A percentile compares a stretch with the other conserved stretches of the same genome.
phyloP scores from a whole-genome alignment of 805 yeast genomes.

The Suhomyces sp. region DNA sequence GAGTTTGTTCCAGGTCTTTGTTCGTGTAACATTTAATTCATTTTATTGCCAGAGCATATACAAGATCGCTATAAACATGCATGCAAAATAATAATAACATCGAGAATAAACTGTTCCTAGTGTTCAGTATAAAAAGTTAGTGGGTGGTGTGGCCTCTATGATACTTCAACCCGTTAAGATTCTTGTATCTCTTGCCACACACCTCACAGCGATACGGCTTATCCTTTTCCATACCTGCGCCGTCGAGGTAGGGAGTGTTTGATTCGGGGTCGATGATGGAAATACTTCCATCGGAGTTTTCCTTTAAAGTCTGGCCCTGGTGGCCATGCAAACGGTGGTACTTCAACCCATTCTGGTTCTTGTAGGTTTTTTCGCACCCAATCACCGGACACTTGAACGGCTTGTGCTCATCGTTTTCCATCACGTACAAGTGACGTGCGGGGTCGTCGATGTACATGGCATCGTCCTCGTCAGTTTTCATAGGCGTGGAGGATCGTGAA shows the following conservation, averaged over 20 bases:
- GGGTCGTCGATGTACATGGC: slow-evolving; percentile 94
- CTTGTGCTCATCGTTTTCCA: slow-evolving; percentile 87
- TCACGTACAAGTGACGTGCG: slow-evolving; percentile 87
- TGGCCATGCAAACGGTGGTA: slow-evolving; percentile 96
- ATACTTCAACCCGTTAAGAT: slow-evolving; percentile 91
- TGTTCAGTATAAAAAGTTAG: slow-evolving; percentile 27
- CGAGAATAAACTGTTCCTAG: neutral
- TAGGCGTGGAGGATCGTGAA: slow-evolving; percentile 12
- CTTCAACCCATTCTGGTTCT: slow-evolving; percentile 95
- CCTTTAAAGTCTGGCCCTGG: slow-evolving; percentile 88
- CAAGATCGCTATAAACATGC: neutral
- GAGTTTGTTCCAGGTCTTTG: no score
- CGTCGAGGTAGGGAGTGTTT: slow-evolving; percentile 87
- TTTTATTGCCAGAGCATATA: neutral
- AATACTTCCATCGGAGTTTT: slow-evolving; percentile 89
- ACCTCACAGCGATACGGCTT: slow-evolving; percentile 98
- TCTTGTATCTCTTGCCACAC: slow-evolving; percentile 96
- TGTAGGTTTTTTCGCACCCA: slow-evolving; percentile 96
- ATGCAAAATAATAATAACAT: slow-evolving; percentile 1
- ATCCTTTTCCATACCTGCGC: slow-evolving; percentile 93
- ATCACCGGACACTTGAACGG: slow-evolving; percentile 97
- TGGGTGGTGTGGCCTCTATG: slow-evolving; percentile 99
- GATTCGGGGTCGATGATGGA: slow-evolving; percentile 89
- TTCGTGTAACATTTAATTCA: no score
- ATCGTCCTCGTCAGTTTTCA: slow-evolving; percentile 54